Evolutionary conservation across 1,139 yeast species (phyloP), one percentile per base, ranked within the genome.

Genomic region (Hyphopichia buzzinii): DNA sequence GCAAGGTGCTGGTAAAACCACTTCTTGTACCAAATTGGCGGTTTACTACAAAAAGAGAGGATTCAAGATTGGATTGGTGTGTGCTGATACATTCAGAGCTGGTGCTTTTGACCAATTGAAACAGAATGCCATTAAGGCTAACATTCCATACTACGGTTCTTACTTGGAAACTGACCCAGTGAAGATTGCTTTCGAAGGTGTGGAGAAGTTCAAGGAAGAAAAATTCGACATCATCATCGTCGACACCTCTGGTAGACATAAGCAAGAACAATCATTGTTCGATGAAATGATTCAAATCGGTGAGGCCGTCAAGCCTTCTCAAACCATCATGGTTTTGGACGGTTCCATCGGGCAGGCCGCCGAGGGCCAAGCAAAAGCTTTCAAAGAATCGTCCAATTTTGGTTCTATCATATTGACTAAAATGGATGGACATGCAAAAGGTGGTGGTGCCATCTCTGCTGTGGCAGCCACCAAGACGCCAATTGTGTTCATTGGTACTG

Each of bases 261-360:
- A 90, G 58, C 98, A 92, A 64, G 98, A 92, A 63, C 81, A 81
- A 50, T 94, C 87, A 40, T 74, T 92, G 52, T 92, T 92, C 57
- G 82, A 84, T 44, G 98, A 92, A 68, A 92, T 92, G 98, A 74
- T 89, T 28, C 95, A 92, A 60, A 92, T 92, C 40, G 81, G 92
- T 29, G 82, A 82, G 41, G 85, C 88, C 5, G 89, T 92, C 30
- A 72, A 77, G 39, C 98, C 98, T 16, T 80, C 88, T 44, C 97
- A 92, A 60, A 92, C 98, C 2, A 86, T 92, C 43, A 88, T 92
- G 97, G 98, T 92, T 23, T 74, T 92, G 63, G 98, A 92, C 62
- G 98, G 97, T 1, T 81, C 96, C 3, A 92, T 92, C 46, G 98
- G 98, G 57, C 98, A 92, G 65, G 97, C 97, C 4, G 98, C 98